A percentile compares a stretch with the other conserved stretches of the same genome.
Conservation (phyloP, 2,329 filamentous ascomycete species). For the Ascomycota sp. region DNA sequence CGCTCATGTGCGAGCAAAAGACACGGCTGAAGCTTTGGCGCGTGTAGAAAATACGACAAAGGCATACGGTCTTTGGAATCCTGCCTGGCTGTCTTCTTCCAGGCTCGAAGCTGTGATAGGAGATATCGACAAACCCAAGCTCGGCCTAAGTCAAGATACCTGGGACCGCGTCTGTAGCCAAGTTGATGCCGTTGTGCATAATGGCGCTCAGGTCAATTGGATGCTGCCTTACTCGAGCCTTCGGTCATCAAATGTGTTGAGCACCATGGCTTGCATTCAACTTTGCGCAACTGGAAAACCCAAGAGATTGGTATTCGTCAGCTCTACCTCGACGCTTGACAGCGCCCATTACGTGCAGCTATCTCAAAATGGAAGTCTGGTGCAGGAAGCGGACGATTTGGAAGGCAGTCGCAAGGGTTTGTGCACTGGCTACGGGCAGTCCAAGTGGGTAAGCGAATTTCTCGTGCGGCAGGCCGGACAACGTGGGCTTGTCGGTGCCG, state of each 20-base stretch:
- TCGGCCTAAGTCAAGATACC: slow-evolving; percentile 43
- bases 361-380: slow-evolving; percentile 26
- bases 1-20: slow-evolving; percentile 33
- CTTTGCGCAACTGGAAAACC: slow-evolving; percentile 56
- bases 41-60: slow-evolving; percentile 53
- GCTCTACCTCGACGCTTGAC: slow-evolving; percentile 40
- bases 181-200: slow-evolving; percentile 59
- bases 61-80: slow-evolving; percentile 57
- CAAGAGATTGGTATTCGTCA: slow-evolving; percentile 51
- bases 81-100: slow-evolving; percentile 17
- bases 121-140: slow-evolving; percentile 45
- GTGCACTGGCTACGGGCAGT: slow-evolving; percentile 53
- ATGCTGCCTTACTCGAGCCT: slow-evolving; percentile 54
- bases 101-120: slow-evolving; percentile 56
- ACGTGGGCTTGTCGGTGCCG: slow-evolving; percentile 45
- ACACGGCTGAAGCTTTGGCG: slow-evolving; percentile 43
- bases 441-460: slow-evolving; percentile 62
- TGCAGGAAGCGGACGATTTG: slow-evolving; percentile 44
- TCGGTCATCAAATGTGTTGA: slow-evolving; percentile 54
- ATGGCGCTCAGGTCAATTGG: slow-evolving; percentile 67
- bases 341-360: slow-evolving; percentile 55
- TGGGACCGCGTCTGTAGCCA: slow-evolving; percentile 44
- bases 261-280: slow-evolving; percentile 51
- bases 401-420: slow-evolving; percentile 43
- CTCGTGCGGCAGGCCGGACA: slow-evolving; percentile 46